Evolutionary conservation across 2,329 filamentous ascomycete species (phyloP).

Genomic region (Xylaria sp.): DNA sequence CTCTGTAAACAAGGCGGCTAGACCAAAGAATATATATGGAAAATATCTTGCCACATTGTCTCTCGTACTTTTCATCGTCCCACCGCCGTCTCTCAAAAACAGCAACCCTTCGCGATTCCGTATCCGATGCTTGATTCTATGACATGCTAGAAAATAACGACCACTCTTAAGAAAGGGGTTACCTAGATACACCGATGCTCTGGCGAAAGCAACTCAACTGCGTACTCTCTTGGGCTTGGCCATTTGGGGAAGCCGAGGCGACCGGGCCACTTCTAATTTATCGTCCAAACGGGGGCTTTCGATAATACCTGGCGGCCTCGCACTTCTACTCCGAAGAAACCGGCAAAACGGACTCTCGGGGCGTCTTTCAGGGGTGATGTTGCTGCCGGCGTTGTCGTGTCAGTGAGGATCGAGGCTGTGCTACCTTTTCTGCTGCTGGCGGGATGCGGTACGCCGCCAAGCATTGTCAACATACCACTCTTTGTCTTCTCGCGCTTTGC

Average conservation of each 20-base stretch:
- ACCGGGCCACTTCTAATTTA: conserved; percentile 50
- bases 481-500: conserved; percentile 57
- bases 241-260: background rate
- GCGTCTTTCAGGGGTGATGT: conserved; percentile 57
- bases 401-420: conserved; percentile 54
- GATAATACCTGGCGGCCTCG: conserved; percentile 78
- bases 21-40: conserved; percentile 29
- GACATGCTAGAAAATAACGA: conserved; percentile 31
- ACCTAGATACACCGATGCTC: conserved; percentile 7
- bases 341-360: conserved; percentile 76
- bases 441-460: conserved; percentile 46
- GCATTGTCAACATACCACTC: conserved; percentile 59
- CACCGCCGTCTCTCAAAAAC: background rate
- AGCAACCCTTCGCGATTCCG: conserved; percentile 15
- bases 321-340: conserved; percentile 80
- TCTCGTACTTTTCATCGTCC: conserved; percentile 32
- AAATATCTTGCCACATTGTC: conserved; percentile 35
- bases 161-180: background rate
- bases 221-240: conserved; percentile 12
- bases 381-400: conserved; percentile 52
- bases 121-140: conserved; percentile 33
- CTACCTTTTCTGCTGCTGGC: conserved; percentile 51
- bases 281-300: conserved; percentile 79
- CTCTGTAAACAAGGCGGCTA: conserved; percentile 16
- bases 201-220: background rate